Evolutionary conservation across 2,329 filamentous ascomycete species (phyloP).

Genomic region (Fusarium devonianum): DNA sequence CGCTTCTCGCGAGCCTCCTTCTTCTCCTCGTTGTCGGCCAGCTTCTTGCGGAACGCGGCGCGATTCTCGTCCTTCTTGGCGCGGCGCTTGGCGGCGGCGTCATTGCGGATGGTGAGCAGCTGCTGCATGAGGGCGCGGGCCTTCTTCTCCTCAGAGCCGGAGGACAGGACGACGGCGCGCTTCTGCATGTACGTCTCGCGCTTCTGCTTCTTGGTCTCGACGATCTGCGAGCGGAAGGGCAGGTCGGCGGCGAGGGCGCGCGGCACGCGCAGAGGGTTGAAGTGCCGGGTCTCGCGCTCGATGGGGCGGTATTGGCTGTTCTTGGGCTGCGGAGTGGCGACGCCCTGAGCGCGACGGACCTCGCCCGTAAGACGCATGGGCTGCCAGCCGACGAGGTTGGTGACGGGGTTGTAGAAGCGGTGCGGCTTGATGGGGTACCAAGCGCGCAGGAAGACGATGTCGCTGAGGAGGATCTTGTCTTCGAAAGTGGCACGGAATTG

Average conservation of each 20-base stretch:
- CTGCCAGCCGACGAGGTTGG: slow-evolving; percentile 91
- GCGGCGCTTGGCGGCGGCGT: slow-evolving; percentile 83
- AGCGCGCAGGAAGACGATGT: slow-evolving; percentile 93
- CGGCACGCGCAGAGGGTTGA: slow-evolving; percentile 81
- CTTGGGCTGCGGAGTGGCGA: slow-evolving; percentile 79
- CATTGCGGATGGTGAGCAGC: slow-evolving; percentile 87
- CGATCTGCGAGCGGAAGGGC: slow-evolving; percentile 92
- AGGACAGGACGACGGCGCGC: slow-evolving; percentile 84
- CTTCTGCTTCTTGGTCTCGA: slow-evolving; percentile 79
- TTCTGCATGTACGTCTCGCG: slow-evolving; percentile 92
- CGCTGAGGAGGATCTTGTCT: slow-evolving; percentile 96
- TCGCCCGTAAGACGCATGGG: slow-evolving; percentile 94
- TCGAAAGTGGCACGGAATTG: slow-evolving; percentile 98
- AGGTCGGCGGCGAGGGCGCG: slow-evolving; percentile 81
- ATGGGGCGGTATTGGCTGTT: slow-evolving; percentile 84
- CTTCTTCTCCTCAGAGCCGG: slow-evolving; percentile 85
- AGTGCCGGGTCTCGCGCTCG: slow-evolving; percentile 73
- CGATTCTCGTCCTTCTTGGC: slow-evolving; percentile 89
- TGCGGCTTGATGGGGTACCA: slow-evolving; percentile 97
- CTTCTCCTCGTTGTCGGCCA: slow-evolving; percentile 84
- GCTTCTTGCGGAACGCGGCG: slow-evolving; percentile 80
- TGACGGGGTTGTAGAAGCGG: slow-evolving; percentile 96
- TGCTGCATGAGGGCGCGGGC: slow-evolving; percentile 91
- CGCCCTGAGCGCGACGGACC: slow-evolving; percentile 77
- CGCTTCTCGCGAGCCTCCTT: slow-evolving; percentile 85